Evolutionary conservation across 164 flowering plant species (phyloP).

Genomic region (Magnolia kwangsiensis): DNA sequence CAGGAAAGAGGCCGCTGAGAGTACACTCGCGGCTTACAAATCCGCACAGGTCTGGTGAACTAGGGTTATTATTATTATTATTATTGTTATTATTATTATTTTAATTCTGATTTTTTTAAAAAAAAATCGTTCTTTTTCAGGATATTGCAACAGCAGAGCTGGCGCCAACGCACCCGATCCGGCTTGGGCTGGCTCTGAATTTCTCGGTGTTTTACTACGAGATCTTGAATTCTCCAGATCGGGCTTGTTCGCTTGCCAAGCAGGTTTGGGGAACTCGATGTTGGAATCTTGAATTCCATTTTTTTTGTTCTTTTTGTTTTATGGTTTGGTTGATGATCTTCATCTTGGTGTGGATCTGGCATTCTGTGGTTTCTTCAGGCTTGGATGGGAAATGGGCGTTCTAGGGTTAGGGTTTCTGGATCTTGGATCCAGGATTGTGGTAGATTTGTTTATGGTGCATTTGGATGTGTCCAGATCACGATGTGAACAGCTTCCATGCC

Average conservation of each 20-base stretch:
- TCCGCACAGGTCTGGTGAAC: conserved; percentile 5
- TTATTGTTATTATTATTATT: too few species aligned
- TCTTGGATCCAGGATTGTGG: neutral
- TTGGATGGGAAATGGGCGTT: conserved; percentile 18
- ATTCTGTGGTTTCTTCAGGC: neutral
- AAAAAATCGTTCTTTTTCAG: too few species aligned
- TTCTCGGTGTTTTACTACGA: conserved; percentile 88
- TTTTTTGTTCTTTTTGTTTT: neutral
- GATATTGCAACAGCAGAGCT: conserved; percentile 74
- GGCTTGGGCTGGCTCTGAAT: conserved; percentile 82
- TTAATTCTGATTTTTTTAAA: neutral
- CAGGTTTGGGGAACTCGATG: conserved; percentile 65
- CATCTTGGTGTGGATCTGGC: neutral
- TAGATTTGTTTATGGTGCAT: neutral
- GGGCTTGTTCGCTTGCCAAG: conserved; percentile 78
- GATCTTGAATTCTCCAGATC: conserved; percentile 82
- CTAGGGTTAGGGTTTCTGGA: neutral
- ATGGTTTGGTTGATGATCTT: neutral
- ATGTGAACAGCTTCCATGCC: neutral
- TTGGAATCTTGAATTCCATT: neutral
- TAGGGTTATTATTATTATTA: neutral
- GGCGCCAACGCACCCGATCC: conserved; percentile 79
- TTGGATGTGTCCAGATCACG: neutral
- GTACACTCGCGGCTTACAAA: conserved; percentile 13
- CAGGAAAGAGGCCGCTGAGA: conserved; percentile 15